Base-by-base conservation (phyloP, 176 grass and related monocot genomes). In the Carex cristatella region DNA sequence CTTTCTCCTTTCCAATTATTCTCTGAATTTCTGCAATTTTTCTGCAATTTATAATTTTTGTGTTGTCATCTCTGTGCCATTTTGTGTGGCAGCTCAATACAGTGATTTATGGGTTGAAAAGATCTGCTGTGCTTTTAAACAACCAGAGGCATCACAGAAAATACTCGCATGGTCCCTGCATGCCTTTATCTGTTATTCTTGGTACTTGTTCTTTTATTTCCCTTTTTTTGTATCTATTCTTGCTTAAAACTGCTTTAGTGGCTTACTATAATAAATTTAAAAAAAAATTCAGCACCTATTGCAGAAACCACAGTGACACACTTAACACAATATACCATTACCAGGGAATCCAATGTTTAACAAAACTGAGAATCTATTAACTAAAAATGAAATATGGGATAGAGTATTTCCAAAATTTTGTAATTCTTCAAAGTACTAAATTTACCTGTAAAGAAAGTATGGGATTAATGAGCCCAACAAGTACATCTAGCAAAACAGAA, bases 371-470 rank as follows among this genome's bases (percentile, higher is more conserved):
- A 53, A 53, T 70, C 9, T 70, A 32, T 23, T 57, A 15, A 56
- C 11, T 53, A 76, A 31, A 62, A 46, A 28, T 75, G 11, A 48
- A 54, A 7, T 28, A 77, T 30, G 27, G 23, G 8, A 77, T 32
- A 77, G 23, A 12, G 51, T 14, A 54, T 77, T 77, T 28, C 72
- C 72, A 76, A 70, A 38, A 76, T 76, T 76, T 76, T 54, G 16
- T 31, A 31, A 19, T 86, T 68, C 54, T 79, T 46, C 60, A 37
- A 27, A 18, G 65, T 37, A 69, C 59, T 76, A 40, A 35, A 48
- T 60, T 80, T 92, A 98, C 95, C 93, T 92, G 95, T 85, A 98
- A 83, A 78, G 90, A 98, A 18, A 98, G 90, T 87, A 98, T 81
- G 66, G 93, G 91, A 68, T 98, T 87, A 72, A 98, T 68, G 37